Percentiles rank a stretch among this genome's conserved stretches.
phyloP scores from a whole-genome alignment of 2,329 filamentous ascomycete genomes.

The Rutstroemia sp. region DNA sequence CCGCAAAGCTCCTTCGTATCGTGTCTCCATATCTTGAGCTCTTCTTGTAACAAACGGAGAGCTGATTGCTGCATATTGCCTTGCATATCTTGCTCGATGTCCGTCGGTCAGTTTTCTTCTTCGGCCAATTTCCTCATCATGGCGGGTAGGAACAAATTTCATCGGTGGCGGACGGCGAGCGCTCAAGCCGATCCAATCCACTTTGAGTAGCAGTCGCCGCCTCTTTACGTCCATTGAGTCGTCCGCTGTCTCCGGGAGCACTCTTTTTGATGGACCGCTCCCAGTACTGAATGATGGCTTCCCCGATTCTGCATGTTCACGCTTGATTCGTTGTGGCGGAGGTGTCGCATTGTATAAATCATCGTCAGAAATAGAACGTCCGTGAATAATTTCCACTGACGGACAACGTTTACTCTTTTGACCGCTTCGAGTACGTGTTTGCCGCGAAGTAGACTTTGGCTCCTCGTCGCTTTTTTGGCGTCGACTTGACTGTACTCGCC shows the following conservation, averaged over 20 bases:
- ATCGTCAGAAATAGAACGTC: constrained; percentile 10
- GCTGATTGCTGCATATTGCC: constrained; percentile 9
- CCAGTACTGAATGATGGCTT: neutral
- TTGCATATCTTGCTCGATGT: constrained; percentile 21
- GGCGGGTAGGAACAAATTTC: constrained; percentile 15
- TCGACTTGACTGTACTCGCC: neutral
- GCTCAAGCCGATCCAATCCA: constrained; percentile 28
- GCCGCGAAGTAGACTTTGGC: neutral
- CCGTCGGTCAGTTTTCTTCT: constrained; percentile 20
- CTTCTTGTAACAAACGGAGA: constrained; percentile 16
- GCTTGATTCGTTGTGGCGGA: constrained; percentile 13
- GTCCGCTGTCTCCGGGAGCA: constrained; percentile 6
- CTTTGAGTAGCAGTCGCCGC: constrained; percentile 22
- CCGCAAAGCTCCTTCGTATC: neutral
- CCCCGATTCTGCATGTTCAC: constrained; percentile 5
- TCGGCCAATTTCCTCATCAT: constrained; percentile 23
- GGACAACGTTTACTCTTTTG: neutral
- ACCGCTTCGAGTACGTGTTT: neutral
- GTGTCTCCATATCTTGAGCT: neutral
- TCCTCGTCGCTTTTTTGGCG: neutral
- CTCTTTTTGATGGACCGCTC: neutral
- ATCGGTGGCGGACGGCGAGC: constrained; percentile 20
- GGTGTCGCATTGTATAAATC: constrained; percentile 22
- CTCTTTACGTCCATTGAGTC: constrained; percentile 20
- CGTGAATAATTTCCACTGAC: neutral